Percentiles rank a stretch among this genome's conserved stretches.
These are phyloP conservation scores for Plasmopara halstedii DNA, from an alignment of 352 stramenopile genomes.

Conservation along the genomic window DNA sequence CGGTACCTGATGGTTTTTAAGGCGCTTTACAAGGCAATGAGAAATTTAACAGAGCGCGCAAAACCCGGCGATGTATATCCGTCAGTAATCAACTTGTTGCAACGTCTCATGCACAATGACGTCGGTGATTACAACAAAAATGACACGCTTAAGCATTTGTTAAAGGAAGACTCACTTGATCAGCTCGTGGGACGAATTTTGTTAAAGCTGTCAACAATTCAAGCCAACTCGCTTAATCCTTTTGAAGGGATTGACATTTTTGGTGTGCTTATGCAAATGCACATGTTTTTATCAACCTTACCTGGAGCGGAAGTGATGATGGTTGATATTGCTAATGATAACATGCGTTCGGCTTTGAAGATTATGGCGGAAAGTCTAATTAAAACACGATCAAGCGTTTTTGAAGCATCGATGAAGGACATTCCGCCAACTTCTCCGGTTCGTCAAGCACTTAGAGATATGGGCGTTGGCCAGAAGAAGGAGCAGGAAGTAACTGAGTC, in stretches of 20 bases:
- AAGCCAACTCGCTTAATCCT: slow-evolving; percentile 50
- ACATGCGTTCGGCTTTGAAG: slow-evolving; percentile 60
- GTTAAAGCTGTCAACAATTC: slow-evolving; percentile 47
- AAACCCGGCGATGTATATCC: slow-evolving; percentile 67
- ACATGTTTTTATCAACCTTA: slow-evolving; percentile 77
- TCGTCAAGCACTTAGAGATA: slow-evolving; percentile 33
- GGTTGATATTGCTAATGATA: slow-evolving; percentile 65
- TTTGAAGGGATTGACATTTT: slow-evolving; percentile 80
- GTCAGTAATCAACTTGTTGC: slow-evolving; percentile 68
- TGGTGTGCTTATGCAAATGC: slow-evolving; percentile 80
- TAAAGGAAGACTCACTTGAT: slow-evolving; percentile 72
- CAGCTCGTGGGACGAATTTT: slow-evolving; percentile 69
- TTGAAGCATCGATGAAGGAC: slow-evolving; percentile 57
- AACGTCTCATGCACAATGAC: slow-evolving; percentile 74
- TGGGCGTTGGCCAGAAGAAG: slow-evolving; percentile 23
- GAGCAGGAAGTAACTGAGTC: slow-evolving; percentile 14
- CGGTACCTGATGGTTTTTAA: slow-evolving; percentile 65
- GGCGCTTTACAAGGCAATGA: slow-evolving; percentile 56
- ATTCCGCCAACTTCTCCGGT: slow-evolving; percentile 49
- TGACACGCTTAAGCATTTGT: slow-evolving; percentile 58
- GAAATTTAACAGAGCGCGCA: slow-evolving; percentile 44
- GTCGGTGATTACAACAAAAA: slow-evolving; percentile 74
- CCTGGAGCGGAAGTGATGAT: slow-evolving; percentile 54
- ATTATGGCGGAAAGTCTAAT: slow-evolving; percentile 60
- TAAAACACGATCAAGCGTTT: slow-evolving; percentile 37